Evolutionary conservation across 2,329 filamentous ascomycete genomes (phyloP).

Genomic region (Dothideomycetes sp.): DNA sequence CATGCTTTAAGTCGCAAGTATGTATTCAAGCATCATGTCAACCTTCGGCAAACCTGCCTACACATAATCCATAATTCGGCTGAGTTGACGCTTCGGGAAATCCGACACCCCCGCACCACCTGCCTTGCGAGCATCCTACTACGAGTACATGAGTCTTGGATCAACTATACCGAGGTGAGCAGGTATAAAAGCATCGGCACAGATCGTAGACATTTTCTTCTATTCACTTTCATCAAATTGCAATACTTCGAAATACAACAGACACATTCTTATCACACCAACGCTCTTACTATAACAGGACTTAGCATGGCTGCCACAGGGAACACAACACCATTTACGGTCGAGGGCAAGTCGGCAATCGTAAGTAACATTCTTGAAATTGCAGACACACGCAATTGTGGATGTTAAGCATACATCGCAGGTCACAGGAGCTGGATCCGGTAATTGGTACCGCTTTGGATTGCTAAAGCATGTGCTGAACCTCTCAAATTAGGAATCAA

Average conservation of each 20-base stretch:
- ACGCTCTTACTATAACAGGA: neutral
- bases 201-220: neutral
- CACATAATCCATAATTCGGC: neutral
- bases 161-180: no score
- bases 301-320: slow-evolving; percentile 1
- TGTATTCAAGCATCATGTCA: no score
- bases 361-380: no score
- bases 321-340: slow-evolving; percentile 20
- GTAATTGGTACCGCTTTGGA: slow-evolving; percentile 12
- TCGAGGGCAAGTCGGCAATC: slow-evolving; percentile 35
- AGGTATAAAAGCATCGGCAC: no score
- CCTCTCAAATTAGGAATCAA: slow-evolving; percentile 32
- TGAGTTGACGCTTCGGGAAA: neutral
- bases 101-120: no score
- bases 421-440: slow-evolving; percentile 35
- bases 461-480: slow-evolving; percentile 2
- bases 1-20: no score
- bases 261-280: no score
- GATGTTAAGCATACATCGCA: no score
- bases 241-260: no score
- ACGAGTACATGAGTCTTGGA: no score
- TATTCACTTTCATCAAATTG: neutral
- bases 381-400: no score
- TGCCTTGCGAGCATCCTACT: no score
- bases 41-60: neutral